These are phyloP conservation scores for Malbranchea zuffiana DNA, from an alignment of 2,329 filamentous ascomycete species.

Conservation along the genomic window DNA sequence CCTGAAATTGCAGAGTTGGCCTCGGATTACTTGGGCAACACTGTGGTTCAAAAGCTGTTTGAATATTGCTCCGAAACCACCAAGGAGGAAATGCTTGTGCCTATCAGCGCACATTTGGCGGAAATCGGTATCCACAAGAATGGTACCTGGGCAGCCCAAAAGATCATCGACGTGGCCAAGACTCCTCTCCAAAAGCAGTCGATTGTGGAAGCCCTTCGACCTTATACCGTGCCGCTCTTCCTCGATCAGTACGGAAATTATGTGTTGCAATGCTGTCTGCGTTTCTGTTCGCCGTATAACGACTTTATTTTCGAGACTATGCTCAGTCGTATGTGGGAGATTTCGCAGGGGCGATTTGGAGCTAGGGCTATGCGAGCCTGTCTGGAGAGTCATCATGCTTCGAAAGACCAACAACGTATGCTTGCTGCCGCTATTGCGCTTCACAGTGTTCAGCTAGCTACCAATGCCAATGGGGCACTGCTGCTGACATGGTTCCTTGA, in stretches of 20 bases:
- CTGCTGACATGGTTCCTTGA: slow-evolving; percentile 96
- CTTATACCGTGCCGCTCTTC: slow-evolving; percentile 84
- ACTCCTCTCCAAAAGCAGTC: slow-evolving; percentile 68
- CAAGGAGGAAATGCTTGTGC: slow-evolving; percentile 79
- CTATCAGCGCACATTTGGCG: slow-evolving; percentile 83
- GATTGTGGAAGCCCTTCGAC: slow-evolving; percentile 73
- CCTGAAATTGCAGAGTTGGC: slow-evolving; percentile 90
- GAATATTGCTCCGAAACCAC: slow-evolving; percentile 86
- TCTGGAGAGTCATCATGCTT: slow-evolving; percentile 87
- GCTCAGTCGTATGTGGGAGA: slow-evolving; percentile 86
- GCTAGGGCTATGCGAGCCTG: slow-evolving; percentile 94
- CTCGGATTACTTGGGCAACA: slow-evolving; percentile 95
- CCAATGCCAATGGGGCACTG: slow-evolving; percentile 88
- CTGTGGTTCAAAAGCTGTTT: slow-evolving; percentile 97
- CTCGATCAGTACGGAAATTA: slow-evolving; percentile 98
- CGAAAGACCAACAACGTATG: slow-evolving; percentile 90
- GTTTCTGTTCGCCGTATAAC: slow-evolving; percentile 79
- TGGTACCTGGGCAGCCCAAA: slow-evolving; percentile 97
- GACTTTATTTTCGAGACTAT: slow-evolving; percentile 98
- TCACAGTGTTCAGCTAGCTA: slow-evolving; percentile 90
- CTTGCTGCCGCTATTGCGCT: slow-evolving; percentile 90
- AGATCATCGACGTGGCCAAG: slow-evolving; percentile 95
- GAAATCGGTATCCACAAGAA: slow-evolving; percentile 99
- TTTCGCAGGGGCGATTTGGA: slow-evolving; percentile 85
- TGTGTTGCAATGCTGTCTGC: slow-evolving; percentile 88